phyloP scores from a whole-genome alignment of 805 yeast genomes.

The Grigorovia yakushimaensis region DNA sequence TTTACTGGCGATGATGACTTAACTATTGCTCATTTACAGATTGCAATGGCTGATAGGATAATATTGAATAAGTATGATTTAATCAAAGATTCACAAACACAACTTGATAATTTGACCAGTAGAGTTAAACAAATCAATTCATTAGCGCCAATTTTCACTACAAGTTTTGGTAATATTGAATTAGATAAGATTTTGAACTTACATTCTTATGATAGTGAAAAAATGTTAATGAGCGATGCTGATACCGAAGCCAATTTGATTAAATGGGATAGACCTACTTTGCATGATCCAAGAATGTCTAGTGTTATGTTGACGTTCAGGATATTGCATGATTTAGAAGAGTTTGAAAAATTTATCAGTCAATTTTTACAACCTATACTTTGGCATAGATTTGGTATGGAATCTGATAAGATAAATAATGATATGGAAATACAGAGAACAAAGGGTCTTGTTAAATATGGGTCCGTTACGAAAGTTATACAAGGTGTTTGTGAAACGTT shows the following conservation, averaged over 20 bases:
- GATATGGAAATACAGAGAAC: conserved; percentile 63
- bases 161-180: conserved; percentile 66
- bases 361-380: conserved; percentile 56
- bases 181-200: conserved; percentile 60
- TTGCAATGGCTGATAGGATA: conserved; percentile 81
- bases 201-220: conserved; percentile 57
- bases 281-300: conserved; percentile 44
- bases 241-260: neutral
- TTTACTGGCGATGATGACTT: conserved; percentile 29
- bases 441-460: conserved; percentile 60
- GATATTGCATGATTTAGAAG: conserved; percentile 25
- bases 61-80: conserved; percentile 72
- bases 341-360: conserved; percentile 41
- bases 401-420: conserved; percentile 16
- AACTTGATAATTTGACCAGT: conserved; percentile 26
- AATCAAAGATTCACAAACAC: conserved; percentile 15
- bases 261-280: conserved; percentile 14
- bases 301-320: conserved; percentile 44
- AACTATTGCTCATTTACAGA: conserved; percentile 81
- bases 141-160: conserved; percentile 54
- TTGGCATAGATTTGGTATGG: conserved; percentile 53
- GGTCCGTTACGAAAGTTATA: conserved; percentile 42
- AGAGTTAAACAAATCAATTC: conserved; percentile 47
- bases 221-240: neutral
- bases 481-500: conserved; percentile 94